phyloP scores from a whole-genome alignment of 768 basidiomycete species.

The Tulasnella sp. region DNA sequence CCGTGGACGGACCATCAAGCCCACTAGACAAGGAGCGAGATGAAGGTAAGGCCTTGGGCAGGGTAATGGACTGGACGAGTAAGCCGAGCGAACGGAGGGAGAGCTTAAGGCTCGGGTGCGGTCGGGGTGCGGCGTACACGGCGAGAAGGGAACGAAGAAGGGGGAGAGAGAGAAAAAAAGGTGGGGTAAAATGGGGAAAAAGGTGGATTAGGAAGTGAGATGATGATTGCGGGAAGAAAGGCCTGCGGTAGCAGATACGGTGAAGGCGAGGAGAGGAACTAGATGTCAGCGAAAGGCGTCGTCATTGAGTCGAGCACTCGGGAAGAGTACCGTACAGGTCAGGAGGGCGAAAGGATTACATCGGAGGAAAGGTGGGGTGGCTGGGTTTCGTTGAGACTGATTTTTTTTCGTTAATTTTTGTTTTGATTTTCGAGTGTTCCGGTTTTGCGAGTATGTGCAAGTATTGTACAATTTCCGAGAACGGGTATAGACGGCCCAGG shows the following conservation, averaged over 20 bases:
- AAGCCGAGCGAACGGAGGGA: neutral
- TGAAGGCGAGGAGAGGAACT: neutral
- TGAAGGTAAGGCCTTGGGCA: neutral
- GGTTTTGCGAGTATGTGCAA: neutral
- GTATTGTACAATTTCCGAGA: neutral
- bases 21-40: neutral
- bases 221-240: neutral
- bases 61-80: neutral
- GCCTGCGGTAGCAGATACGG: neutral
- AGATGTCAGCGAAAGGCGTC: neutral
- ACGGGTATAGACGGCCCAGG: neutral
- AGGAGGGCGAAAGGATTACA: neutral
- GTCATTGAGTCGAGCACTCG: neutral
- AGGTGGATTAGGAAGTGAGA: neutral
- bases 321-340: neutral
- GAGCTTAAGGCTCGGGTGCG: slow-evolving; percentile 3
- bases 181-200: neutral
- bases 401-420: neutral
- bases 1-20: neutral
- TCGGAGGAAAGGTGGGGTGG: neutral
- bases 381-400: neutral
- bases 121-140: neutral
- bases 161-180: neutral
- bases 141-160: neutral
- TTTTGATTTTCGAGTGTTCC: neutral